phyloP scores from a whole-genome alignment of 225 moss, liverwort and hornwort species.

The Polytrichum formosum region DNA sequence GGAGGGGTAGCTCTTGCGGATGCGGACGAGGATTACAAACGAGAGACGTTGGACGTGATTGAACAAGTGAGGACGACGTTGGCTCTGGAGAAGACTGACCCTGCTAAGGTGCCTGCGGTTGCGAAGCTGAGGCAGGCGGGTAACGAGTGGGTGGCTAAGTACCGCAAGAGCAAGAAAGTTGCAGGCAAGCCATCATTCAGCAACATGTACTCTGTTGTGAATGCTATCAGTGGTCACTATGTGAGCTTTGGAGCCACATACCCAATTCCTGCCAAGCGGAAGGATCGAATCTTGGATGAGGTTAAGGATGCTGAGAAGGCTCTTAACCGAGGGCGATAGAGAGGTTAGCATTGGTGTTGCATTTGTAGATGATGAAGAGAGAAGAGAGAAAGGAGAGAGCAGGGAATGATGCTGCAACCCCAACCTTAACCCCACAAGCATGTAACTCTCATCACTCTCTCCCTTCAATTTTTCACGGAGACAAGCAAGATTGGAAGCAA shows the following conservation, averaged over 20 bases:
- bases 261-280: conserved; percentile 83
- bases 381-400: not conserved
- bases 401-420: not conserved
- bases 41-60: conserved; percentile 83
- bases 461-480: conserved; percentile 28
- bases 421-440: not conserved
- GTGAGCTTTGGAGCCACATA: conserved; percentile 89
- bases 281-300: conserved; percentile 94
- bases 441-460: conserved; percentile 9
- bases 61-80: conserved; percentile 82
- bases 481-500: conserved; percentile 11
- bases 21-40: conserved; percentile 82
- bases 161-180: conserved; percentile 76
- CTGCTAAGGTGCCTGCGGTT: conserved; percentile 74
- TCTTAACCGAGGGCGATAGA: conserved; percentile 70
- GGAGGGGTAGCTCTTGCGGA: conserved; percentile 60
- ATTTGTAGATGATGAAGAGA: not conserved
- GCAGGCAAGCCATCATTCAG: conserved; percentile 92
- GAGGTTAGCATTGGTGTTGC: conserved; percentile 2
- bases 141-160: conserved; percentile 98
- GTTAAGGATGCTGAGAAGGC: conserved; percentile 88
- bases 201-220: conserved; percentile 95
- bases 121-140: conserved; percentile 72
- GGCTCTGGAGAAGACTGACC: conserved; percentile 80
- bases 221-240: conserved; percentile 89